Percentiles rank a stretch among this genome's conserved stretches.
Conservation (phyloP, 2,329 filamentous ascomycete genomes). For the Xylariales sp. region DNA sequence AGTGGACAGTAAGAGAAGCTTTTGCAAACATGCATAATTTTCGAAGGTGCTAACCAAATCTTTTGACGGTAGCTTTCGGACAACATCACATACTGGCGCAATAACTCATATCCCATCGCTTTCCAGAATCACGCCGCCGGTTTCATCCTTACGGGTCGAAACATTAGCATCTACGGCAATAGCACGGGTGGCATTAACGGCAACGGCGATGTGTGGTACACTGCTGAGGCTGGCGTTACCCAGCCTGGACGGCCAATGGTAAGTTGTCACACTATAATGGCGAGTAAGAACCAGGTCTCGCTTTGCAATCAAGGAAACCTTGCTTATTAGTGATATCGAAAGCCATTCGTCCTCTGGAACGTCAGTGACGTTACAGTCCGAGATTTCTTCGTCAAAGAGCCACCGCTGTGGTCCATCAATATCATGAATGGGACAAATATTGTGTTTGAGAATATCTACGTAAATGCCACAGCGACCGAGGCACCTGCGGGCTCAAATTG, state of each 20-base stretch:
- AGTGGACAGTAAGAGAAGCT: conserved; percentile 32
- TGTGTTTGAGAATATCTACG: conserved; percentile 43
- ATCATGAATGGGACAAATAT: conserved; percentile 55
- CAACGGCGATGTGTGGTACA: conserved; percentile 52
- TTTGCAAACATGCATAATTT: background rate
- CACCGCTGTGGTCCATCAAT: conserved; percentile 49
- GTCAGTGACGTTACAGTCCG: conserved; percentile 48
- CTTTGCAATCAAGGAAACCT: too few species aligned
- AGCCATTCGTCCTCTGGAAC: conserved; percentile 54
- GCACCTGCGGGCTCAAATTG: conserved; percentile 48
- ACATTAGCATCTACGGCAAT: conserved; percentile 47
- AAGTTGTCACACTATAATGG: background rate
- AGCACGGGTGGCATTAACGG: conserved; percentile 49
- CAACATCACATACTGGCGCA: conserved; percentile 50
- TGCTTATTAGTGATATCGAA: background rate
- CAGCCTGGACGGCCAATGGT: conserved; percentile 47
- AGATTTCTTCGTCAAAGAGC: conserved; percentile 46
- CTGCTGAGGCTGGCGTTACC: conserved; percentile 38
- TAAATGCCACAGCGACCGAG: conserved; percentile 44
- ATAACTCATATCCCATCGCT: conserved; percentile 45
- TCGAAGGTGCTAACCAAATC: background rate
- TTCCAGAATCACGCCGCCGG: conserved; percentile 54
- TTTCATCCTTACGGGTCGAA: conserved; percentile 44
- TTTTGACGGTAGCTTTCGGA: conserved; percentile 32
- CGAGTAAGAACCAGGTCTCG: too few species aligned